Base-by-base conservation (phyloP, 2,329 filamentous ascomycete genomes). In the Arachnopeziza araneosa region DNA sequence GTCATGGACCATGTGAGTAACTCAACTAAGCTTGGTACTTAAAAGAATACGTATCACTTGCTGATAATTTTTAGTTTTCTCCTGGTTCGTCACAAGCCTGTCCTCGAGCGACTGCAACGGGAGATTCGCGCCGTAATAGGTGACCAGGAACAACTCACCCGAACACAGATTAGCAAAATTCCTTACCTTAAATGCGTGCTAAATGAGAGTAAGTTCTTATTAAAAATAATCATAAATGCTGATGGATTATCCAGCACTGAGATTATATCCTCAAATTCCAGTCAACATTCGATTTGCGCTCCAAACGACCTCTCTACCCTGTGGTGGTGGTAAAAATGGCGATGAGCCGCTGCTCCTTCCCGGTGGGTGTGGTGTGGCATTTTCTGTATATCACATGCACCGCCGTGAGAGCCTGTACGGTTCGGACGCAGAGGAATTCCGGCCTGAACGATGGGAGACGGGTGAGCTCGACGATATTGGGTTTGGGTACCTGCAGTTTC, bases 351-450 rank as follows among this genome's bases (percentile, higher is more conserved):
- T 73, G 6, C 70, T 73, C n/a, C 61, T 76, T 5, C 61, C 61
- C 7, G 68, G 68, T 50, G 73, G 73, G 1, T 57, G 54, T 17
- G 55, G 55, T 7, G 60, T 58, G 30, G 65, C 48, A 66, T 53
- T 57, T 67, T 68, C 58, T 50, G 54, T 61, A 30, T 72, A 70
- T 55, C 61, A 61, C 1, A 68, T 76, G 63, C 73, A 75, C 49
- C 66, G 71, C 24, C 67, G 73, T 19, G 69, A 68, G 6, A 83
- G 86, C 60, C 77, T 91, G 24, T 93, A 89, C 68, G 89, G 89
- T 2, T 70, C 76, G 0, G 85, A 91, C 61, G 75, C 44, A 76
- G 63, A 69, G 4, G 68, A 75, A n/a, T 78, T 77, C 63, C 69
- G 68, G 12, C 77, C 77, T 0, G 76, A 78, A 60, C 62, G 77